Evolutionary conservation across 257 asterid species (phyloP), one percentile per base, ranked within the genome.

Genomic region (Solanum pimpinellifolium): DNA sequence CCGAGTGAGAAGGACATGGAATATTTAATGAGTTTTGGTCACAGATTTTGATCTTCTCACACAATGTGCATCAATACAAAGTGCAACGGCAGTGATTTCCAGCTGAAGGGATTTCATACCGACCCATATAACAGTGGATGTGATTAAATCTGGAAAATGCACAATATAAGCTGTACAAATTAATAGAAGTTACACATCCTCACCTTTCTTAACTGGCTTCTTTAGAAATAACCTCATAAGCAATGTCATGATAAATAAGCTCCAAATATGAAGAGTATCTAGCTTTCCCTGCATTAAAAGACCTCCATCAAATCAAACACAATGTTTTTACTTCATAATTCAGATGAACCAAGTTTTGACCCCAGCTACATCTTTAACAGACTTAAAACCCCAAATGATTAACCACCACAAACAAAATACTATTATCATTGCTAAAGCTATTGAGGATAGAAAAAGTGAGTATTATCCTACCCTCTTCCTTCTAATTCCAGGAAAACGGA

Each of bases 131-230:
- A 21, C 52, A 59, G 42, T 42, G 12, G 44, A 5, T 16, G 37
- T 13, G 33, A 81, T 33, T 29, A 31, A 29, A 82, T n/a, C 33
- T 41, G 29, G 11, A 33, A 37, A 81, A 18, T 10, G 39, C 80
- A 46, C 42, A 31, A 59, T 29, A 69, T 33, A 49, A 80, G 25
- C 47, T 62, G 11, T 21, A 78, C 46, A 83, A 82, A 85, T 83
- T 74, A 42, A 27, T 6, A 16, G 29, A 47, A 80, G 85, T 47
- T 46, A 80, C 46, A 80, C 27, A 4, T 87, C 83, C 91, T 90
- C 85, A 94, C 98, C 98, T 92, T 93, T 95, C 92, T 91, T 91
- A 85, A 95, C 92, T 85, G 86, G 93, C 87, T 88, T 92, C 88
- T 91, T 86, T 70, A 41, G 89, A 68, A 86, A 80, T 41, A 88